Base-by-base conservation (phyloP, 257 asterid genomes). In the Gentiana macrophylla region DNA sequence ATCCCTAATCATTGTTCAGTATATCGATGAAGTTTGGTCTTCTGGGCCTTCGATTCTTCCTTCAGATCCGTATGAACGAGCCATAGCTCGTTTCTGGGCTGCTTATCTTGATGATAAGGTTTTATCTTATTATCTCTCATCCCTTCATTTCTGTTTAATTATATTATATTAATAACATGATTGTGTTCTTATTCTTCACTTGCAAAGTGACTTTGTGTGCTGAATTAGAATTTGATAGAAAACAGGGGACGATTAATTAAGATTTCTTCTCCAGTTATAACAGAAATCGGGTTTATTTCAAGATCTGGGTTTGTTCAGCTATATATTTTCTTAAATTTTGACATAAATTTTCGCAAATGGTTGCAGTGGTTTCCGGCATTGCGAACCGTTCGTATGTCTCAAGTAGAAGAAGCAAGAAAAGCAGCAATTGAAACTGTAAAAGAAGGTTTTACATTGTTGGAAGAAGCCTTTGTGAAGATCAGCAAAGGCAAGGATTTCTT, bases 51-150 rank as follows among this genome's bases (percentile, higher is more conserved):
- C 78, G 10, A 62, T 81, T 35, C 72, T 81, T 46, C 79, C 81
- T 13, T 62, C 66, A 0, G 75, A 78, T 61, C 74, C 77, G 2
- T 60, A 75, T 60, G 83, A 64, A 35, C 78, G 79, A 0, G 72
- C 86, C 47, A 49, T 44, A 2, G 75, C 86, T 5, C 80, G 78
- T 4, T 84, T 84, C 11, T 80, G 89, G 94, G 84, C 74, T 35
- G 65, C 76, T 45, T 80, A 70, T 48, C 37, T 81, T 8, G 86
- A 80, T 63, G 77, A 78, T 0, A 76, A 69, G 77, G 86, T 80
- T 67, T 0, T 37, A 41, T 41, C 46, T 41, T 2, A 41, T 2
- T 4, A 4, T 7, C 7, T 38, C 44, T 5, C 46, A 15, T 41
- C 46, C 8, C 46, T 41, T 41, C 5, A 41, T 41, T 41, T 41